Evolutionary conservation across 495 filamentous ascomycete genomes (phyloP).

Genomic region (Trichoderma erinaceum): DNA sequence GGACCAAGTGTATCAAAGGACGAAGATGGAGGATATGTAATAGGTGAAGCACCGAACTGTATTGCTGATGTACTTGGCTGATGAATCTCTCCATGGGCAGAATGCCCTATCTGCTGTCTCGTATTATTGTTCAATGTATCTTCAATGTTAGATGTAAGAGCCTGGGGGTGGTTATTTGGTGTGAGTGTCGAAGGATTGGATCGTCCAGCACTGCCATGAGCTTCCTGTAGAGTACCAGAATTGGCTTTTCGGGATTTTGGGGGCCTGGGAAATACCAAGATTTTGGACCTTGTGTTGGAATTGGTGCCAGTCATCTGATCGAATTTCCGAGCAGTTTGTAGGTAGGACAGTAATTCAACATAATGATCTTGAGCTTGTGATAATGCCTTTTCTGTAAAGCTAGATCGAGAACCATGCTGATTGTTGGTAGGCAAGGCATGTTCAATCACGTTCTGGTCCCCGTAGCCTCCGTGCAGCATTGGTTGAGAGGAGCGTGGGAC

Average conservation of each 20-base stretch:
- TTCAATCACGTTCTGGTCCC: background rate
- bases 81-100: background rate
- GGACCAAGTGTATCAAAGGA: background rate
- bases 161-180: background rate
- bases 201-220: conserved; percentile 21
- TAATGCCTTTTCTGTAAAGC: conserved; percentile 75
- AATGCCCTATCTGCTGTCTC: background rate
- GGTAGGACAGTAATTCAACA: conserved; percentile 70
- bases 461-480: background rate
- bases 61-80: background rate
- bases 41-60: background rate
- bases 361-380: conserved; percentile 85
- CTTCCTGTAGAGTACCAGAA: conserved; percentile 4
- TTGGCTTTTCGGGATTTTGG: conserved; percentile 24
- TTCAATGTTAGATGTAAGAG: background rate
- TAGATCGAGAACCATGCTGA: conserved; percentile 41
- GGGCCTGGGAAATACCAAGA: conserved; percentile 44
- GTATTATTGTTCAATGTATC: background rate
- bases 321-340: conserved; percentile 57
- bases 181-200: conserved; percentile 18
- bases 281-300: conserved; percentile 29
- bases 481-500: background rate
- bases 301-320: conserved; percentile 26
- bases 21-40: background rate
- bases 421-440: background rate